Evolutionary conservation across 768 basidiomycete genomes (phyloP).

Genomic region (Steccherinum ochraceum): DNA sequence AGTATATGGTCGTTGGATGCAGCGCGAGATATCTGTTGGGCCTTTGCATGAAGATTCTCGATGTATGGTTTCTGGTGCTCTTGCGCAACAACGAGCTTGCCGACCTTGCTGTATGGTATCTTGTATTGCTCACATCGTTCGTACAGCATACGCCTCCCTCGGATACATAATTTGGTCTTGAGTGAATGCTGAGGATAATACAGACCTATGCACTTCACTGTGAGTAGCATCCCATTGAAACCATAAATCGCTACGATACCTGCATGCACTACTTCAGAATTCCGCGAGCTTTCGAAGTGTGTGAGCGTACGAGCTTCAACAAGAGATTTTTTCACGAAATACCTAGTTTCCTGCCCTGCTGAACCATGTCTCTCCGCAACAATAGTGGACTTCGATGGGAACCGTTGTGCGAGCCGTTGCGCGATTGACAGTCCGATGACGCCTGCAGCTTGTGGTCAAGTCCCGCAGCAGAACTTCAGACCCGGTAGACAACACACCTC

Average conservation of each 20-base stretch:
- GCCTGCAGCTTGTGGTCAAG: slow-evolving; percentile 33
- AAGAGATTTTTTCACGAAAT: slow-evolving; percentile 9
- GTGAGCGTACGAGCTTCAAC: background rate
- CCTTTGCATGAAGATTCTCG: slow-evolving; percentile 58
- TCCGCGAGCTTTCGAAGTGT: slow-evolving; percentile 59
- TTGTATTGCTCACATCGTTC: slow-evolving; percentile 55
- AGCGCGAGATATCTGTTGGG: slow-evolving; percentile 33
- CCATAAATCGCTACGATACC: too few species aligned
- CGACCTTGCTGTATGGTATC: slow-evolving; percentile 67
- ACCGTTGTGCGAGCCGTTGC: slow-evolving; percentile 57
- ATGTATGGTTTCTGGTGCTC: slow-evolving; percentile 65
- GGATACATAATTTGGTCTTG: slow-evolving; percentile 81
- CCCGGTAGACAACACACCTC: slow-evolving; percentile 49
- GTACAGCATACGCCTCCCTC: slow-evolving; percentile 83
- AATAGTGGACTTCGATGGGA: slow-evolving; percentile 65
- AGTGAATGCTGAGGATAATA: slow-evolving; percentile 81
- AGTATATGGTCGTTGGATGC: slow-evolving; percentile 46
- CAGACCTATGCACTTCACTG: slow-evolving; percentile 65
- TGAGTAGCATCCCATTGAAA: background rate
- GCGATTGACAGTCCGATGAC: slow-evolving; percentile 86
- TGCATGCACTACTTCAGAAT: slow-evolving; percentile 93
- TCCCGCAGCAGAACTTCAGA: too few species aligned
- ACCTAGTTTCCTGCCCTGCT: slow-evolving; percentile 88
- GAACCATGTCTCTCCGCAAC: slow-evolving; percentile 72
- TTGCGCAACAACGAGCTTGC: slow-evolving; percentile 87